A percentile compares a stretch with the other conserved stretches of the same genome.
Evolutionary conservation across 345 rosid species (phyloP).

Genomic region (Adansonia digitata): DNA sequence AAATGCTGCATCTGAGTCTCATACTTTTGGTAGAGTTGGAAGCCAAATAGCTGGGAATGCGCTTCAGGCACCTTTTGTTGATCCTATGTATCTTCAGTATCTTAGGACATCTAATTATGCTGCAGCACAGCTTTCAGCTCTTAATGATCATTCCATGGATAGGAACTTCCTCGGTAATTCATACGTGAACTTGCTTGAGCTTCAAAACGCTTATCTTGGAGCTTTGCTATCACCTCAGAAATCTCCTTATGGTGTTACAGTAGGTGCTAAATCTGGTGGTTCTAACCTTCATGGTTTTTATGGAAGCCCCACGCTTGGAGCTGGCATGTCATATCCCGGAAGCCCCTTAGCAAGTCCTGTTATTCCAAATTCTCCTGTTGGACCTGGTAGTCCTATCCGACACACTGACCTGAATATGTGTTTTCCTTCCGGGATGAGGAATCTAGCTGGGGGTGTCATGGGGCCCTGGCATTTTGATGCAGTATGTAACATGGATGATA

Average conservation of each 20-base stretch:
- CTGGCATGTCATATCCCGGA: slow-evolving; percentile 63
- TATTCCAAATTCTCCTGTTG: slow-evolving; percentile 49
- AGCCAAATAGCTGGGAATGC: slow-evolving; percentile 47
- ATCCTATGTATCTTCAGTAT: slow-evolving; percentile 67
- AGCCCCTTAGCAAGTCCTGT: slow-evolving; percentile 53
- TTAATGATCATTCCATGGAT: slow-evolving; percentile 44
- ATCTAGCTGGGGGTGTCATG: slow-evolving; percentile 45
- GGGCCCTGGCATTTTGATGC: slow-evolving; percentile 58
- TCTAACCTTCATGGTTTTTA: slow-evolving; percentile 55
- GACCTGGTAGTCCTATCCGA: slow-evolving; percentile 54
- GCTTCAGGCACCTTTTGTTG: slow-evolving; percentile 46
- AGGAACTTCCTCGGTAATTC: slow-evolving; percentile 48
- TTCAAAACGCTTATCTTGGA: slow-evolving; percentile 62
- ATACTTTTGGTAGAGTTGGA: slow-evolving; percentile 36
- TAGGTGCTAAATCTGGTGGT: slow-evolving; percentile 46
- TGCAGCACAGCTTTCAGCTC: slow-evolving; percentile 45
- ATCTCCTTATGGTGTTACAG: slow-evolving; percentile 44
- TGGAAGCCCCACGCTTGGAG: slow-evolving; percentile 51
- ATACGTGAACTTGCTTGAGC: slow-evolving; percentile 53
- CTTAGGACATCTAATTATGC: slow-evolving; percentile 48
- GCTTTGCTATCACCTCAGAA: slow-evolving; percentile 49
- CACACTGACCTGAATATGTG: slow-evolving; percentile 48
- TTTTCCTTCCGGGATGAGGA: slow-evolving; percentile 46
- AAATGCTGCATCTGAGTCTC: slow-evolving; percentile 37
- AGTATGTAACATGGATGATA: slow-evolving; percentile 37